Conservation (phyloP, 768 basidiomycete genomes). For the Lactarius deliciosus region DNA sequence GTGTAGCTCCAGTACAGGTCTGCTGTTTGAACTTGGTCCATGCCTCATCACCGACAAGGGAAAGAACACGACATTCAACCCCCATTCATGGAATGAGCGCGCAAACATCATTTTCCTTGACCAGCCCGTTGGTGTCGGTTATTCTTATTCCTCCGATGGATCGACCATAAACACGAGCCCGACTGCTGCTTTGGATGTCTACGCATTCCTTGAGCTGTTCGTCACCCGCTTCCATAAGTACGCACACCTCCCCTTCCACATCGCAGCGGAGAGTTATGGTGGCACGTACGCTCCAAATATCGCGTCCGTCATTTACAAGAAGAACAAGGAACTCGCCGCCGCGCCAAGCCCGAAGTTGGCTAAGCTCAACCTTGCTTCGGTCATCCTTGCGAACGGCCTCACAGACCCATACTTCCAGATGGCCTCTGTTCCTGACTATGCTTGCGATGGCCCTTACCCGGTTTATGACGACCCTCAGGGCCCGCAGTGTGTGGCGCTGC, state of each 20-base stretch:
- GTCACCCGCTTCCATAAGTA: constrained; percentile 75
- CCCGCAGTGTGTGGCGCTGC: constrained; percentile 46
- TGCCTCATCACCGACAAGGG: constrained; percentile 36
- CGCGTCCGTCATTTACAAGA: constrained; percentile 74
- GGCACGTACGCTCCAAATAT: constrained; percentile 82
- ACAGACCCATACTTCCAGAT: constrained; percentile 85
- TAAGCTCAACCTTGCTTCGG: constrained; percentile 75
- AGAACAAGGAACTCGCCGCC: constrained; percentile 61
- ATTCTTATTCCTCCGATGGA: constrained; percentile 77
- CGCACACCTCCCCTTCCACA: constrained; percentile 65
- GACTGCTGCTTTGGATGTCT: constrained; percentile 87
- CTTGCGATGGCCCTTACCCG: constrained; percentile 79
- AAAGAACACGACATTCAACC: constrained; percentile 67
- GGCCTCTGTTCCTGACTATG: constrained; percentile 76
- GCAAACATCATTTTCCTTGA: constrained; percentile 78
- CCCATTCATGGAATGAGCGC: constrained; percentile 80
- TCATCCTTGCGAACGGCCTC: constrained; percentile 86
- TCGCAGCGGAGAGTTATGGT: constrained; percentile 78
- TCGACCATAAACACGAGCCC: constrained; percentile 77
- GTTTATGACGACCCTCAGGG: constrained; percentile 62
- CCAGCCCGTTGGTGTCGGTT: constrained; percentile 88
- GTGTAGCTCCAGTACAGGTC: constrained; percentile 35
- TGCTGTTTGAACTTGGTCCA: constrained; percentile 30
- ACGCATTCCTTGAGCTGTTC: constrained; percentile 82
- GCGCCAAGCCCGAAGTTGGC: constrained; percentile 50